Evolutionary conservation across 2,329 filamentous ascomycete genomes (phyloP).

Genomic region (Penicillium sp.): DNA sequence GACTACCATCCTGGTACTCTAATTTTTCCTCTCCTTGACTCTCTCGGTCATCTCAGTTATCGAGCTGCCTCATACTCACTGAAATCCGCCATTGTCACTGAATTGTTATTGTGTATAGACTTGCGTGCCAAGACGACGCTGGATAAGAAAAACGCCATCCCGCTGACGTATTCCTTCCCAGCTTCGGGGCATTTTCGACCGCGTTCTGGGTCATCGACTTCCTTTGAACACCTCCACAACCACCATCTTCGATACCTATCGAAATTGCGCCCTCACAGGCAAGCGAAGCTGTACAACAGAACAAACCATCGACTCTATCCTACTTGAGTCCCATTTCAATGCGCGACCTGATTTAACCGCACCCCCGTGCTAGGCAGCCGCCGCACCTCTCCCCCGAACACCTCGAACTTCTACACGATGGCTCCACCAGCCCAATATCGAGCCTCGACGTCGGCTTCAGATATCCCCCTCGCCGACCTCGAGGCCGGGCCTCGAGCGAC

Average conservation of each 20-base stretch:
- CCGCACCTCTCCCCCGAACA: neutral
- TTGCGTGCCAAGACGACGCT: neutral
- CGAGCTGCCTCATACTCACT: neutral
- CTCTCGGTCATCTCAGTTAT: neutral
- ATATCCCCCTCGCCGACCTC: conserved; percentile 33
- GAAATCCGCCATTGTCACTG: neutral
- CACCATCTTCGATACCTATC: neutral
- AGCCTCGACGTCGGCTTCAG: conserved; percentile 26
- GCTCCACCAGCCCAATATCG: conserved; percentile 14
- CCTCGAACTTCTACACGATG: conserved; percentile 9
- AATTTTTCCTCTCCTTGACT: neutral
- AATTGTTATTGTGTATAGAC: neutral
- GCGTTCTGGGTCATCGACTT: neutral
- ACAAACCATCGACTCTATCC: neutral
- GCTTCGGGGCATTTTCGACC: conserved; percentile 4
- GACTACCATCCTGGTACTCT: neutral
- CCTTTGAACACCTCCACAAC: neutral
- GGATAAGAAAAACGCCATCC: neutral
- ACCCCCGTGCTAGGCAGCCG: neutral
- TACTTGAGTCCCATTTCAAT: neutral
- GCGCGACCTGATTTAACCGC: neutral
- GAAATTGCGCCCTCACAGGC: no score
- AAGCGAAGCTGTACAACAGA: neutral
- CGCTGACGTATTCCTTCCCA: conserved; percentile 3
- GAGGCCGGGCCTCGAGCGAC: conserved; percentile 24